Evolutionary conservation across 2,329 filamentous ascomycete species (phyloP).

Genomic region (Talaromyces verruculosus): DNA sequence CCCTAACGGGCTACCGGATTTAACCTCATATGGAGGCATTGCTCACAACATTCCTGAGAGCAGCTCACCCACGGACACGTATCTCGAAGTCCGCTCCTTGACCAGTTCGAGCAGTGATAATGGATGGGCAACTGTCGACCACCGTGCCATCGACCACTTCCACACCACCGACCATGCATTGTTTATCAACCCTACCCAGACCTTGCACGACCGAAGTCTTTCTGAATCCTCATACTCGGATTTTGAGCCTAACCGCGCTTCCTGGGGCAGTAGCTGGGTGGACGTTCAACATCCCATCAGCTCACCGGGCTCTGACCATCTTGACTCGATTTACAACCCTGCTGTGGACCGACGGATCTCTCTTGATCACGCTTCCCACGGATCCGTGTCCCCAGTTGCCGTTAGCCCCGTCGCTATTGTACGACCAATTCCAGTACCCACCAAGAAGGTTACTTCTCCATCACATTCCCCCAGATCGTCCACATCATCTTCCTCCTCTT

Average conservation of each 20-base stretch:
- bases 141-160: conserved; percentile 68
- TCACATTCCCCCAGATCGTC: conserved; percentile 62
- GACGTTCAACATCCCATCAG: conserved; percentile 78
- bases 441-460: conserved; percentile 52
- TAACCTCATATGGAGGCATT: conserved; percentile 56
- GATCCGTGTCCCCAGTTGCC: conserved; percentile 46
- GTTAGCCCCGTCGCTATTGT: conserved; percentile 69
- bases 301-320: conserved; percentile 78
- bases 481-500: conserved; percentile 58
- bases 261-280: conserved; percentile 74
- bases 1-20: conserved; percentile 74
- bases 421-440: conserved; percentile 60
- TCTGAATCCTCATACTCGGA: conserved; percentile 83
- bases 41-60: conserved; percentile 46
- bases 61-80: conserved; percentile 74
- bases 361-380: conserved; percentile 45
- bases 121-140: conserved; percentile 81
- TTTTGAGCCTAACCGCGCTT: conserved; percentile 61
- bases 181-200: conserved; percentile 91
- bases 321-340: conserved; percentile 55
- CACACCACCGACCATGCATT: conserved; percentile 55
- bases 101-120: conserved; percentile 78
- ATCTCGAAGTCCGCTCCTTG: conserved; percentile 82
- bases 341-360: conserved; percentile 42
- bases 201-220: conserved; percentile 79